Percentiles rank a stretch among this genome's conserved stretches.
These are phyloP conservation scores for Borealophlyctis nickersoniae DNA, from an alignment of 192 early-diverging fungal genomes.

Conservation along the genomic window DNA sequence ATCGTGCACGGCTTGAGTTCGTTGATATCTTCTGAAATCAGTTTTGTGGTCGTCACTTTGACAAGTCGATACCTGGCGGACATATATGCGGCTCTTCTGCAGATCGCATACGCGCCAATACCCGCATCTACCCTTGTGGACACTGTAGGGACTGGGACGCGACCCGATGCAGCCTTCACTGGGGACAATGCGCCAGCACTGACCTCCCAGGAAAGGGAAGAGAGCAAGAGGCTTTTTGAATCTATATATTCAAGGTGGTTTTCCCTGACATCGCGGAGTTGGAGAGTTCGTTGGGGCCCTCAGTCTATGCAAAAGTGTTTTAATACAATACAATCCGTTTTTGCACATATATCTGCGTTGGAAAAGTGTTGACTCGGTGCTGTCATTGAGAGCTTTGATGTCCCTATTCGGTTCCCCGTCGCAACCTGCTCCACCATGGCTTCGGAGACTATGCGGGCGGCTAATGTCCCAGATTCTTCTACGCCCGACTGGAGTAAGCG, in stretches of 20 bases:
- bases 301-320: too few species aligned
- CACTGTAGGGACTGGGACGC: too few species aligned
- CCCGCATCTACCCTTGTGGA: constrained; percentile 28
- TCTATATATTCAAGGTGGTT: not conserved
- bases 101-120: constrained; percentile 65
- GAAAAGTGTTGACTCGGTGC: constrained; percentile 39
- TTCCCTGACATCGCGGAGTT: too few species aligned
- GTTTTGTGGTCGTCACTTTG: too few species aligned
- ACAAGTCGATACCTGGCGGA: constrained; percentile 58
- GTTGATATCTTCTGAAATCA: too few species aligned
- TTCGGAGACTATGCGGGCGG: constrained; percentile 60
- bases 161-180: too few species aligned
- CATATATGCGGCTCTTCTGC: constrained; percentile 63
- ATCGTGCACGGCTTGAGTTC: too few species aligned
- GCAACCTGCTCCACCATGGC: constrained; percentile 50
- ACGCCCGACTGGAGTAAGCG: constrained; percentile 57
- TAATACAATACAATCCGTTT: too few species aligned
- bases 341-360: too few species aligned
- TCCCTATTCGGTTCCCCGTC: constrained; percentile 53
- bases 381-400: constrained; percentile 66
- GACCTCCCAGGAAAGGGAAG: too few species aligned
- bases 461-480: constrained; percentile 69
- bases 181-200: too few species aligned
- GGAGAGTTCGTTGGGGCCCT: too few species aligned
- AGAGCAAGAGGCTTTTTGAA: not conserved